Percentiles rank a stretch among this genome's conserved stretches.
Evolutionary conservation across 2,329 filamentous ascomycete genomes (phyloP).

Genomic region (Phaeosphaeriaceae sp.): DNA sequence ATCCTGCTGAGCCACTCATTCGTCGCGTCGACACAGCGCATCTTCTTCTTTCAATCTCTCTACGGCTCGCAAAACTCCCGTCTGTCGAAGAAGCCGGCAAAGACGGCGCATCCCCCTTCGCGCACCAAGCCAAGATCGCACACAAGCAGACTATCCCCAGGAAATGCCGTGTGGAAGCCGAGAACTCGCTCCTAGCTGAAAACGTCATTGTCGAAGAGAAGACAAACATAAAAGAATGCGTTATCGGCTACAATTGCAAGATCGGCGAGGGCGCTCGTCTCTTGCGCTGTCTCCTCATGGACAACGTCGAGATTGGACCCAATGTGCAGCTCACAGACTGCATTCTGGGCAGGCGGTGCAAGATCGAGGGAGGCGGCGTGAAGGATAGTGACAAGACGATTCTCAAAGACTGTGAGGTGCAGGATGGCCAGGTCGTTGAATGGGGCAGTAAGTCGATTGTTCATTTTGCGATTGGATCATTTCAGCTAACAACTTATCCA

Average conservation of each 20-base stretch:
- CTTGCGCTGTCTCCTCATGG: constrained; percentile 90
- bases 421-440: constrained; percentile 81
- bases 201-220: constrained; percentile 91
- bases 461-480: background rate
- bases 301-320: constrained; percentile 84
- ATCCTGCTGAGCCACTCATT: constrained; percentile 68
- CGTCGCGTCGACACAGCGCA: constrained; percentile 88
- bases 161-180: constrained; percentile 80
- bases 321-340: constrained; percentile 86
- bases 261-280: constrained; percentile 87
- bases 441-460: constrained; percentile 63
- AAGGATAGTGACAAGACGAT: constrained; percentile 54
- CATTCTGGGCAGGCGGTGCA: constrained; percentile 80
- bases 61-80: constrained; percentile 86
- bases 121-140: constrained; percentile 80
- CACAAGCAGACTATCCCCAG: constrained; percentile 82
- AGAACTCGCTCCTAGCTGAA: constrained; percentile 83
- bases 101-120: constrained; percentile 68
- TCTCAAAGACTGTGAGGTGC: constrained; percentile 90
- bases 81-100: constrained; percentile 68
- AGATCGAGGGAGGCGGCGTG: constrained; percentile 78
- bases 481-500: constrained; percentile 19
- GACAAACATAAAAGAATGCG: constrained; percentile 88
- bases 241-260: constrained; percentile 86
- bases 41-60: constrained; percentile 79